Base-by-base conservation (phyloP, 2,329 filamentous ascomycete genomes). In the Penicillium hordei region DNA sequence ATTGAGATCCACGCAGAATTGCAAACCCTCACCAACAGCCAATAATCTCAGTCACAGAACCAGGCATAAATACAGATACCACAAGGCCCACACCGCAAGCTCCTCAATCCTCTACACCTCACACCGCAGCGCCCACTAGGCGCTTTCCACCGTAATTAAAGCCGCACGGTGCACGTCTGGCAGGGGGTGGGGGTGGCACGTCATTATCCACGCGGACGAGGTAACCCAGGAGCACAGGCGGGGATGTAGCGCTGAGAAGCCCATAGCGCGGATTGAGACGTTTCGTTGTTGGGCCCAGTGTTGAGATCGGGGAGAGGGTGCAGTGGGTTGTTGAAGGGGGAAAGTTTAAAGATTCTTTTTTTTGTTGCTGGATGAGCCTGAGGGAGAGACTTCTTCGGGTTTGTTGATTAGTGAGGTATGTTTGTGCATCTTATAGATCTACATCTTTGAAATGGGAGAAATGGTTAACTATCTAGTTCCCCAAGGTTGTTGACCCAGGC, bases 271-370 rank as follows among this genome's bases (percentile, higher is more conserved):
- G 17, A 72, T 89, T n/a, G 86, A 89, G 73, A 82, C 78, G 7
- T 89, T 89, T 88, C 64, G 71, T 86, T 4, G 87, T 89, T 1
- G 87, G 86, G 0, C 78, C 76, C 13, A 75, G 87, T 67, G 74
- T 89, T 5, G 76, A 75, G 4, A 72, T 68, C 0, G 87, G 86
- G 0, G 87, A 90, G 76, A 82, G 70, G 68, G 62, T 87, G 66
- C 85, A 89, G 70, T 90, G 87, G 87, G 78, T 88, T 59, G 86
- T 90, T 8, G 85, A 88, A 52, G 86, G 87, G 0, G 86, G 84
- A 5, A 84, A 85, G 70, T 90, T 82, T 69, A 90, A 89, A 73
- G 83, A 82, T 12, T 86, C 81, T n/a, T n/a, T 65, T 88, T 82
- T 70, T 66, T 89, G 56, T 70, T 88, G 33, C 77, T 80, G 1